Evolutionary conservation across 2,329 filamentous ascomycete species (phyloP), one percentile per base, ranked within the genome.

Genomic region (Aureobasidium melanogenum): DNA sequence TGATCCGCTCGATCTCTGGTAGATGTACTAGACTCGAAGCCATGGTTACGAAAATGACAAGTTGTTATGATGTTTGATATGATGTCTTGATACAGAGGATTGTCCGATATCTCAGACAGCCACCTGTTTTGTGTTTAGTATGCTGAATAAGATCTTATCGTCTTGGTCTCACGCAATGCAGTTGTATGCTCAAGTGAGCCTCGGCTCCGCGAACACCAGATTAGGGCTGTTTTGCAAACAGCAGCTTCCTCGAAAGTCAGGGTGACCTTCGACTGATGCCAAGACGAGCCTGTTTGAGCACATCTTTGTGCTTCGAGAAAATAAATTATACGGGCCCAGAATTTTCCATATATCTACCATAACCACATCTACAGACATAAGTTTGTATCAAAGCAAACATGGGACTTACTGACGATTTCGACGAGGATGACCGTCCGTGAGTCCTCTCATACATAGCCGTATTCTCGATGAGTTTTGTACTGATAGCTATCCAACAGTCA

Each of bases 1-100:
- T 93, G 60, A 97, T 80, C 63, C 88, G 84, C 74, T 93, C 86
- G 55, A 96, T 83, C 63, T 88, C 84, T 5, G 86, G 85, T 15
- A 97, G 80, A 19, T 81, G 73, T 30, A 83, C 80, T 7, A 91
- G 79, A 64, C 63, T 62, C 3, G 62, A 58, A 15, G 66, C 66
- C 66, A 67, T 67, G 30, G 15, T 64, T 26, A 10, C 28, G 17
- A 9, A 9, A 26, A 12, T 26, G 5, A 12, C 2, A 19, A 26
- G 1, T 32, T 50, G 8, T 30, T 34, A 10, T 50, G 46, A 6
- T 32, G 1, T n/a, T 22, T 14, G n/a, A n/a, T n/a, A n/a, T n/a
- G n/a, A n/a, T n/a, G n/a, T n/a, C n/a, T n/a, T n/a, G n/a, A n/a
- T n/a, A n/a, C n/a, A n/a, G n/a, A n/a, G n/a, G n/a, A n/a, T n/a